These are phyloP conservation scores for Gracilaria domingensis DNA, from an alignment of 23 red algal species.

Conservation along the genomic window DNA sequence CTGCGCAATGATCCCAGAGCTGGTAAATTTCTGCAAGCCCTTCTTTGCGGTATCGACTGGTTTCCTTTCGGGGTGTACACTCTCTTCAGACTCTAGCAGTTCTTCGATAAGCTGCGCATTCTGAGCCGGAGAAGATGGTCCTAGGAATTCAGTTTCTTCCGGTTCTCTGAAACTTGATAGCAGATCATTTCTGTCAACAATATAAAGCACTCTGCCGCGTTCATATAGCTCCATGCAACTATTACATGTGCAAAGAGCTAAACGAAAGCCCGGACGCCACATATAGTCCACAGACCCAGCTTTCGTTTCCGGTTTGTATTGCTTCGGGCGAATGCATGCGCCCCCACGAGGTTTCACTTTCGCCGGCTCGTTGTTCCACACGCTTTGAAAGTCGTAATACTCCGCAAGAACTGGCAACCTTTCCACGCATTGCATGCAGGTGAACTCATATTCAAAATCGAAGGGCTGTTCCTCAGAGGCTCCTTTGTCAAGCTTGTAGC, in stretches of 20 bases:
- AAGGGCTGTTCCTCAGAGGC: neutral
- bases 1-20: neutral
- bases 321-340: conserved; percentile 39
- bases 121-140: neutral
- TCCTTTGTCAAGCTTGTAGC: conserved; percentile 31
- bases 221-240: conserved; percentile 46
- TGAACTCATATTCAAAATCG: conserved; percentile 60
- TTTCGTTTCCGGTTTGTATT: neutral
- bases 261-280: conserved; percentile 49
- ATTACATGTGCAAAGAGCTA: conserved; percentile 42
- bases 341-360: no score
- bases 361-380: conserved; percentile 3
- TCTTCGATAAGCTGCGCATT: conserved; percentile 29
- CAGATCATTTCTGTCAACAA: conserved; percentile 52
- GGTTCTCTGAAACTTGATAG: neutral
- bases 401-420: conserved; percentile 56
- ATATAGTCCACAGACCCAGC: conserved; percentile 51
- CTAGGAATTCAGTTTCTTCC: conserved; percentile 23
- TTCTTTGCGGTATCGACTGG: neutral
- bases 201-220: neutral
- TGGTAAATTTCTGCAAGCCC: no score
- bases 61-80: neutral
- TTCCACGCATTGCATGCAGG: conserved; percentile 56
- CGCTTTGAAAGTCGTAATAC: conserved; percentile 49
- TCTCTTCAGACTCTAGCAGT: neutral